Evolutionary conservation across 805 yeast genomes (phyloP).

Genomic region (Candida pseudoglaebosa): DNA sequence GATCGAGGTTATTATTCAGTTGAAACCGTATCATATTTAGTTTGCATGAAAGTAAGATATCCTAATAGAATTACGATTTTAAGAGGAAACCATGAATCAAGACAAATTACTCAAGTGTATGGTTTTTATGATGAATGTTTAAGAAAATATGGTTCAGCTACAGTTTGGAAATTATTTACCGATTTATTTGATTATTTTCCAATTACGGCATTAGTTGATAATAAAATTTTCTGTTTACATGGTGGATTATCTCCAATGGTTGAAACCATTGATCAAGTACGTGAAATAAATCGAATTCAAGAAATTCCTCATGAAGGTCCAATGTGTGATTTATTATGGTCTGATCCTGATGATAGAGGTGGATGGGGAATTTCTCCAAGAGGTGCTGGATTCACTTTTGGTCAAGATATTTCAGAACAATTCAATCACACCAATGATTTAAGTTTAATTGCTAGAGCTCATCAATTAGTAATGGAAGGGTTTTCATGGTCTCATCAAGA

Average conservation of each 20-base stretch:
- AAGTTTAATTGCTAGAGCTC: conserved; percentile 87
- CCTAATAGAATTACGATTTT: conserved; percentile 88
- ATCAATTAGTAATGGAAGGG: conserved; percentile 97
- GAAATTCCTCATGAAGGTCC: conserved; percentile 98
- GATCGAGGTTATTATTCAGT: conserved; percentile 90
- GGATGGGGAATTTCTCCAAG: conserved; percentile 98
- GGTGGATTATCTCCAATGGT: conserved; percentile 96
- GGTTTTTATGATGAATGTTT: conserved; percentile 95
- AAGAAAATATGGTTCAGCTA: conserved; percentile 87
- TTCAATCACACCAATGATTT: conserved; percentile 88
- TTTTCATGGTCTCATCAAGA: conserved; percentile 94
- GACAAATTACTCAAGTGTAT: conserved; percentile 94
- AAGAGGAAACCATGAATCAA: conserved; percentile 92
- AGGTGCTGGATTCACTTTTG: conserved; percentile 98
- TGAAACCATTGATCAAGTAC: conserved; percentile 87
- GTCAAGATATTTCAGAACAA: conserved; percentile 90
- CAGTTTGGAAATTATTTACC: conserved; percentile 89
- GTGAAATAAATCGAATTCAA: conserved; percentile 86
- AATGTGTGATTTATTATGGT: conserved; percentile 95
- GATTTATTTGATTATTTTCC: conserved; percentile 92
- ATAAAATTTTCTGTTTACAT: conserved; percentile 85
- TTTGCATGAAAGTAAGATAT: conserved; percentile 88
- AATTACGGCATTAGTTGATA: conserved; percentile 87
- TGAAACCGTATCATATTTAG: conserved; percentile 84
- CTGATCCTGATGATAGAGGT: conserved; percentile 96